These are phyloP conservation scores for Sambucus nigra DNA, from an alignment of 129 eudicot genomes.

Conservation along the genomic window DNA sequence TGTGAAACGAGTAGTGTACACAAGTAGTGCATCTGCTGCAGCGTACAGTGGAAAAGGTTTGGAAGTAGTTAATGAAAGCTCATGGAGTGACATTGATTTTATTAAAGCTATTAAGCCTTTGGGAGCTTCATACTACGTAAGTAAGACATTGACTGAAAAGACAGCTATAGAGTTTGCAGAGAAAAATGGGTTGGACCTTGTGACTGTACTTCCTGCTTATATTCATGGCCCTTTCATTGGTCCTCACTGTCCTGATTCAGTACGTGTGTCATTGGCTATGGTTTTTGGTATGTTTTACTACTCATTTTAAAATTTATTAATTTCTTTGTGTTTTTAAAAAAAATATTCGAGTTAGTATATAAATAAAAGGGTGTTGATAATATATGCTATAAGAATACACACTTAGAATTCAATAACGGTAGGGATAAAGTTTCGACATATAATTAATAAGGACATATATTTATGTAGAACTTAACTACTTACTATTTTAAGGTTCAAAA, in stretches of 20 bases:
- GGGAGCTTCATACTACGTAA: constrained; percentile 2
- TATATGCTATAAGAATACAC: too few relatives aligned
- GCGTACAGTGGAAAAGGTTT: background rate
- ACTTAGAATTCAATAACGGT: too few relatives aligned
- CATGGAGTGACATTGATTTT: constrained; percentile 18
- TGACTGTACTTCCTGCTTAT: constrained; percentile 14
- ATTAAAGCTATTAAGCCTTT: background rate
- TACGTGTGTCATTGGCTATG: constrained; percentile 13
- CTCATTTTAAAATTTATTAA: too few relatives aligned
- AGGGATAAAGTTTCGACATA: too few relatives aligned
- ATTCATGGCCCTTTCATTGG: constrained; percentile 15
- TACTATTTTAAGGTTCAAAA: too few relatives aligned
- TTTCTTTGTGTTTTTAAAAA: too few relatives aligned
- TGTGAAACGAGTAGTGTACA: constrained; percentile 23
- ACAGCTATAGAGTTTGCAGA: constrained; percentile 17
- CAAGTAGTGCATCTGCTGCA: background rate
- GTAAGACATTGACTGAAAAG: constrained; percentile 12
- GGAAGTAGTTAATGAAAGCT: constrained; percentile 8
- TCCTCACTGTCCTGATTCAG: constrained; percentile 7
- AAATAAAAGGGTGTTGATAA: too few relatives aligned
- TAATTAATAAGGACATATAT: too few relatives aligned
- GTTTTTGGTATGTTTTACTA: constrained; percentile 16
- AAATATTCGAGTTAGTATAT: too few relatives aligned
- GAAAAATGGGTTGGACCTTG: constrained; percentile 17
- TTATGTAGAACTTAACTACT: too few relatives aligned